Evolutionary conservation across 1,284 basidiomycete genomes (phyloP).

Genomic region (Hypsizygus ulmarius): DNA sequence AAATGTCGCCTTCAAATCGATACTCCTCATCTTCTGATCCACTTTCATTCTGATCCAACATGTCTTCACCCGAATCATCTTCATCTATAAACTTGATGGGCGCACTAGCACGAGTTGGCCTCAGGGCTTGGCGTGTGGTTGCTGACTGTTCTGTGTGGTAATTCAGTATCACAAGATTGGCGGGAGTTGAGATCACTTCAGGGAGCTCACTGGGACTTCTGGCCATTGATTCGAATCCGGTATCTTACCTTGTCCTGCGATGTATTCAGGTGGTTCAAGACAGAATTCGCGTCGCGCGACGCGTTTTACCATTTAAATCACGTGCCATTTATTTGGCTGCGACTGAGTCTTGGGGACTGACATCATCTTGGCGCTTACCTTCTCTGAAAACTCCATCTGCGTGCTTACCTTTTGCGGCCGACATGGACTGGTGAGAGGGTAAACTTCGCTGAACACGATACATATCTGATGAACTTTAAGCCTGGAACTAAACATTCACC

Average conservation of each 20-base stretch:
- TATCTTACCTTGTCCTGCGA: not conserved
- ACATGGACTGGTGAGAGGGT: conserved; percentile 37
- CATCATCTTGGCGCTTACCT: no score
- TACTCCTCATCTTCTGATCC: conserved; percentile 3
- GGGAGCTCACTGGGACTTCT: conserved; percentile 12
- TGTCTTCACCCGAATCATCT: conserved; percentile 5
- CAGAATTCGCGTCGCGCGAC: not conserved
- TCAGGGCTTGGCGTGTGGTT: conserved; percentile 3
- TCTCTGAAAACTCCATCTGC: not conserved
- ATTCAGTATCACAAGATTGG: not conserved
- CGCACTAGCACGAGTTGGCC: conserved; percentile 3
- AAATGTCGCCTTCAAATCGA: conserved; percentile 6
- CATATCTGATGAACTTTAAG: conserved; percentile 33
- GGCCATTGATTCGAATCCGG: conserved; percentile 8
- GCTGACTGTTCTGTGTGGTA: not conserved
- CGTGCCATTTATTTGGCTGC: conserved; percentile 8
- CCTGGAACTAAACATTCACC: conserved; percentile 76
- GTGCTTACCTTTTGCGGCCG: not conserved
- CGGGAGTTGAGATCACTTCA: not conserved
- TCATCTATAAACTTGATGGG: conserved; percentile 5
- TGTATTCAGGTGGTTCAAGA: not conserved
- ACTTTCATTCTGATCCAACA: not conserved
- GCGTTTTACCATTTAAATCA: conserved; percentile 7
- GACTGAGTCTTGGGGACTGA: no score
- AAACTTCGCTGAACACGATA: not conserved